phyloP scores from a whole-genome alignment of 2,329 filamentous ascomycete genomes.

The Talaromyces amestolkiae region DNA sequence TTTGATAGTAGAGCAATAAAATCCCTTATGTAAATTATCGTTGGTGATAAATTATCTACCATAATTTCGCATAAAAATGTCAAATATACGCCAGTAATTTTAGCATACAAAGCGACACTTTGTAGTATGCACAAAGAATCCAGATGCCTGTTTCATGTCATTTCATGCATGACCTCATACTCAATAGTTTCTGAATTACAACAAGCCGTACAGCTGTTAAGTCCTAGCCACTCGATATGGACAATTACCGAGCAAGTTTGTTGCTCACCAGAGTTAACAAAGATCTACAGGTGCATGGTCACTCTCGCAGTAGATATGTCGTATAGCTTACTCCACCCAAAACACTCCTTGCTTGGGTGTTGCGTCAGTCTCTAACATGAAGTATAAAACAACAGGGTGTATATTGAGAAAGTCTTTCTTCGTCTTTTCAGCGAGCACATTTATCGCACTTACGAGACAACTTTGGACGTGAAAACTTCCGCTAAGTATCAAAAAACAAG shows the following conservation, averaged over 20 bases:
- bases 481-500: not conserved
- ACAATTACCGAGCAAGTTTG: not conserved
- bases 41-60: not conserved
- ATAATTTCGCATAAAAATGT: not conserved
- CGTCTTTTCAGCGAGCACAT: not conserved
- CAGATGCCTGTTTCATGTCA: not conserved
- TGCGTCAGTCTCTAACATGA: not conserved
- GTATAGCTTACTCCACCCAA: not conserved
- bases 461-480: too few species aligned
- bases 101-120: too few species aligned
- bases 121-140: too few species aligned
- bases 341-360: conserved; percentile 4
- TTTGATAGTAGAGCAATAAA: not conserved
- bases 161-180: not conserved
- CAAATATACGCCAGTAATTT: not conserved
- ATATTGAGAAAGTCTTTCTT: not conserved
- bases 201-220: too few species aligned
- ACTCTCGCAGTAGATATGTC: not conserved
- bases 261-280: not conserved
- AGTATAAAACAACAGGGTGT: not conserved
- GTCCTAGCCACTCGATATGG: too few species aligned
- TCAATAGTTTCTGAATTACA: not conserved
- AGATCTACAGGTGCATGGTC: not conserved
- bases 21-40: not conserved
- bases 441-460: not conserved